Base-by-base conservation (phyloP, 176 grass and related monocot species). In the Zoysia pacifica region DNA sequence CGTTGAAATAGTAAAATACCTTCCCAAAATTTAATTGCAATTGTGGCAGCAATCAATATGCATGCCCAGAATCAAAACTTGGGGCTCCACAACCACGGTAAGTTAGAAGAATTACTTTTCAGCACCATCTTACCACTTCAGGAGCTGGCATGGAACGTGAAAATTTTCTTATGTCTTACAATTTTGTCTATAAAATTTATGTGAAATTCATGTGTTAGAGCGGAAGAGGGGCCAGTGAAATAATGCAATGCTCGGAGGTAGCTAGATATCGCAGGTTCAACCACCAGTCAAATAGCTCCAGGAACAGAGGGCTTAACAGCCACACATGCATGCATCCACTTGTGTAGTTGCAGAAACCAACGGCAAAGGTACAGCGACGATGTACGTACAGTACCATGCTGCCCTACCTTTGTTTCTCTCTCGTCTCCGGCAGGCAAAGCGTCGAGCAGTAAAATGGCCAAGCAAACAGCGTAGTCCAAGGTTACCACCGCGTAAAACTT, bases 241-340 rank as follows among this genome's bases (percentile, higher is more conserved):
- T 0, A 28, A 28, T 28, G 28, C 28, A 28, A 28, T 28, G 28
- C 28, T 28, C 28, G 28, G 28, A 28, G 28, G 28, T 28, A 28
- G 28, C 28, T 28, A 28, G 28, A 28, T 28, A 28, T 28, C 28
- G 3, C 15, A 67, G 16, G 5, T 70, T 51, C 16, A 72, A 63
- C 18, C 18, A 64, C 58, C 37, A 1, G 37, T 16, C 79, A 73
- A 73, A 56, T 76, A 73, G 62, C 50, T 80, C 88, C 61, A 84
- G 67, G 77, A 80, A 76, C 74, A 81, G 65, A 58, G 42, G 18
- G 58, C 82, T 76, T 74, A 66, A 80, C 80, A 71, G 70, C 76
- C 70, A 78, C 81, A 28, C 28, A 28, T 28, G 28, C 28, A 64
- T 77, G 53, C 36, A 66, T 50, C 5, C 49, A 53, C 48, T 39